Base-by-base conservation (phyloP, 176 grass and related monocot genomes). In the Aegilops speltoides region DNA sequence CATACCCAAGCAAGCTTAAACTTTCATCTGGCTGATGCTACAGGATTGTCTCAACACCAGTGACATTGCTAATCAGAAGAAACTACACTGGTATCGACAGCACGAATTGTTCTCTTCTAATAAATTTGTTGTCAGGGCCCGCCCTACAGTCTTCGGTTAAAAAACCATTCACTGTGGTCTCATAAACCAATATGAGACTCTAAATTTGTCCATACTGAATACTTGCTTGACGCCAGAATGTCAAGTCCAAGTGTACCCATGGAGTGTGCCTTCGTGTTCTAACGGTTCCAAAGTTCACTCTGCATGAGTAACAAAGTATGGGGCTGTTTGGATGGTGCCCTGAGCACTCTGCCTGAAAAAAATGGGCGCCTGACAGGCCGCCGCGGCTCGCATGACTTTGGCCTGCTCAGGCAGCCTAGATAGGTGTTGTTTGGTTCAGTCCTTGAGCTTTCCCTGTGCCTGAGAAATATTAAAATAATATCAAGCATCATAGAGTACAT, bases 161-260 rank as follows among this genome's bases (percentile, higher is more conserved):
- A 73, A 73, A n/a, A 73, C 13, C 22, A 48, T 74, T 40, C 40
- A 74, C 71, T 20, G 5, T 74, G 71, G 23, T 23, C 40, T 46
- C 71, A 74, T 40, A 74, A 74, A 46, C 13, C 23, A 26, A n/a
- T 46, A 11, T 7, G 23, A 26, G n/a, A 4, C 71, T 74, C 23
- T 45, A 74, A 74, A 74, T 73, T 45, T 74, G 12, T 23, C 25
- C 24, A 26, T 45, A 85, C 13, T 66, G 17, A 65, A 84, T 66
- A 85, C 8, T 83, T 10, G 10, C 24, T 57, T 63, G 33, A 41
- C n/a, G 38, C 78, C 36, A 81, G 62, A 17, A 68, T 81, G 40
- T 81, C 6, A 11, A 81, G 34, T 43, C 25, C 5, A 28, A 68
- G 17, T 68, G 25, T 67, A 68, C 19, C 40, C 41, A 68, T 33